Base-by-base conservation (phyloP, 768 basidiomycete genomes). In the Boletus tomentosulus region DNA sequence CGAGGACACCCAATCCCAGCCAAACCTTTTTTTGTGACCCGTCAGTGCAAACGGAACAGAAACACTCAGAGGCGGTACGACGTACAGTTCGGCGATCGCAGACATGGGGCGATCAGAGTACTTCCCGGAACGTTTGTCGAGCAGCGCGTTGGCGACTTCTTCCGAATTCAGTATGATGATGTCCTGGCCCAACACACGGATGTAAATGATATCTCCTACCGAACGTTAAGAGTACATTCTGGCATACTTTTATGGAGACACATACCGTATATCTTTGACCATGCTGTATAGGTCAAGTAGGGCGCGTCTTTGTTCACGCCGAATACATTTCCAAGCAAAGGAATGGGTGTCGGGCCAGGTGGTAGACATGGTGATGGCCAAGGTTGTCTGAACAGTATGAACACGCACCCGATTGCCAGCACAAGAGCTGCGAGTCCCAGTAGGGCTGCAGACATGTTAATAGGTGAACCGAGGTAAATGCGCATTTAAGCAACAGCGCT, bases 61-160 rank as follows among this genome's bases (percentile, higher is more conserved):
- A 9, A 9, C 3, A 15, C 30, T 31, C 30, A 10, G 3, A 22
- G 16, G 46, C n/a, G 13, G 47, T 12, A 38, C 7, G 12, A 51
- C 56, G 28, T 30, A 56, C 63, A 62, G 5, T 1, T 51, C 50
- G 7, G 48, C 48, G 13, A n/a, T 16, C 19, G 50, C 22, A 11
- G 34, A 43, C 3, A 11, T 11, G 9, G 64, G 50, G 7, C 62
- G 47, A 46, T 58, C 57, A 44, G 79, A 83, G 60, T 83, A 83
- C 22, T 78, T 78, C 10, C 74, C 62, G 44, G 80, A 76, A 30
- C 78, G 74, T 60, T 74, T 78, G 35, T 83, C 82, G 31, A 84
- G 65, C 31, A 84, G 65, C 42, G 80, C 79, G 22, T 70, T 69
- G 30, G 74, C 75, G 13, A 71, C 73, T 56, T 78, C 67, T 53